Percentiles rank a stretch among this genome's conserved stretches.
Conservation (phyloP, 129 eudicot species). For the Tagetes patula region DNA sequence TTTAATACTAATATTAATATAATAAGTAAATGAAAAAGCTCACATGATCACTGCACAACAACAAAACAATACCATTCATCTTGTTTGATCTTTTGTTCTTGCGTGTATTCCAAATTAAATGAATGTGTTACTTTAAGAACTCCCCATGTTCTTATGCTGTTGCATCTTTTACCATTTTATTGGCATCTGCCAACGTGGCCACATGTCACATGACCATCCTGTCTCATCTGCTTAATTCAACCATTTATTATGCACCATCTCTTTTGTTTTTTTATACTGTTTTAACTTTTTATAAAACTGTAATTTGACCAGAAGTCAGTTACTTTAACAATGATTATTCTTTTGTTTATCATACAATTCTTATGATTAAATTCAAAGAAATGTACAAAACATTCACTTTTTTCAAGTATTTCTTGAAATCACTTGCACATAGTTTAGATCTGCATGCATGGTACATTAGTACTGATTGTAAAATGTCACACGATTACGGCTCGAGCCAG, state of each 20-base stretch:
- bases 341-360: neutral
- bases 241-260: constrained; percentile 36
- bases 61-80: constrained; percentile 26
- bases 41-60: constrained; percentile 51
- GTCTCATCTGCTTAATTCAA: constrained; percentile 35
- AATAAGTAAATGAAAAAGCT: constrained; percentile 27
- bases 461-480: constrained; percentile 36
- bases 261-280: constrained; percentile 23
- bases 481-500: constrained; percentile 18
- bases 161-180: constrained; percentile 39
- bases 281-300: neutral
- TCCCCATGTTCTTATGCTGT: constrained; percentile 42
- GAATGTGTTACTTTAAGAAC: constrained; percentile 33
- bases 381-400: neutral
- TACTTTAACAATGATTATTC: neutral
- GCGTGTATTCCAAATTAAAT: constrained; percentile 28
- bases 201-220: constrained; percentile 56
- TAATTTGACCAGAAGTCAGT: neutral
- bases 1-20: constrained; percentile 17
- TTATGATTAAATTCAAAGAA: constrained; percentile 9
- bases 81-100: constrained; percentile 31
- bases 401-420: constrained; percentile 16
- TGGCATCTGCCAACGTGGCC: constrained; percentile 47
- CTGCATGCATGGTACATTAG: constrained; percentile 35
- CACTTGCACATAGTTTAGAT: constrained; percentile 24